These are phyloP conservation scores for Stagonosporopsis chrysanthemi DNA, from an alignment of 2,329 filamentous ascomycete genomes.

Conservation along the genomic window DNA sequence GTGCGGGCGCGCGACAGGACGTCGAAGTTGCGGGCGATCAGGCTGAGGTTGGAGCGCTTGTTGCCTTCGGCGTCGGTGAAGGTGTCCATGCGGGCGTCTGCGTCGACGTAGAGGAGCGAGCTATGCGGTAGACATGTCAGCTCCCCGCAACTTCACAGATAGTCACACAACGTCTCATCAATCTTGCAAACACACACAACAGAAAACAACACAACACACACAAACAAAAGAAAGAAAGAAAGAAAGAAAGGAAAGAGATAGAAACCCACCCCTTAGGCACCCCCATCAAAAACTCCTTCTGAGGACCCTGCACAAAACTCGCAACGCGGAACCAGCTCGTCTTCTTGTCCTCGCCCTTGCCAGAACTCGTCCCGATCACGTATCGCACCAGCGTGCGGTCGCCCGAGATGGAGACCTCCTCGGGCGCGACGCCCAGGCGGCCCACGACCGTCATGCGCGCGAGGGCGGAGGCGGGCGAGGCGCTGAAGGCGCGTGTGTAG, in stretches of 20 bases:
- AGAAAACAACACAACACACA: too few relatives aligned
- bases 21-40: constrained; percentile 68
- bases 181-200: too few relatives aligned
- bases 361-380: constrained; percentile 72
- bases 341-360: constrained; percentile 72
- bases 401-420: constrained; percentile 75
- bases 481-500: constrained; percentile 52
- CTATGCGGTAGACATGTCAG: constrained; percentile 55
- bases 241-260: too few relatives aligned
- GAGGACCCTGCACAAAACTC: constrained; percentile 74
- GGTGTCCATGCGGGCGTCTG: constrained; percentile 72
- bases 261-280: constrained; percentile 78
- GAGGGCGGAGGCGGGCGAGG: constrained; percentile 67
- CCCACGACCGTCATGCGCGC: constrained; percentile 88
- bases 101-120: constrained; percentile 81
- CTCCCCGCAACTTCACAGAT: too few relatives aligned
- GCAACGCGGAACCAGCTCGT: constrained; percentile 87
- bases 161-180: too few relatives aligned
- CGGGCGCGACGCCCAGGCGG: constrained; percentile 80
- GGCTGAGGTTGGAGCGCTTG: constrained; percentile 67
- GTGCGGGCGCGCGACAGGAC: constrained; percentile 39
- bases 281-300: constrained; percentile 74
- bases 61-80: constrained; percentile 74
- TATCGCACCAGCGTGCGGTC: constrained; percentile 82
- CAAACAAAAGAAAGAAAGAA: too few relatives aligned